Base-by-base conservation (phyloP, 306 rosid genomes). In the Medicago lupulina region DNA sequence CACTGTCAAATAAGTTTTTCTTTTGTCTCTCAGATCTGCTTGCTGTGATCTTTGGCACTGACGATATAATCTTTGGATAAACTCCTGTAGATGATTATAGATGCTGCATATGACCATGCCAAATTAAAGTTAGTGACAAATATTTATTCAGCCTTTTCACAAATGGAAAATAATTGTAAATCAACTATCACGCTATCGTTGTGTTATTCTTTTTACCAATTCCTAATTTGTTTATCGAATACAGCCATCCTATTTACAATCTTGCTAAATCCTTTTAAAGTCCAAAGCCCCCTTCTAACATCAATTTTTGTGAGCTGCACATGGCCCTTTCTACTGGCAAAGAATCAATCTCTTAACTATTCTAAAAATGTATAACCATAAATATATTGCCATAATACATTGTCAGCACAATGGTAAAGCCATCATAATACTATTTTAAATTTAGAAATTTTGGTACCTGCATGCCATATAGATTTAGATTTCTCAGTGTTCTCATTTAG, bases 31-130 rank as follows among this genome's bases (percentile, higher is more conserved):
- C 36, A 62, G 67, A 73, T 80, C 88, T 36, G 55, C 76, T 51
- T 10, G 78, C 47, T 70, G 76, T 39, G 88, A 84, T 80, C 88
- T 82, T 81, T 66, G 80, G 13, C 89, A 71, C 59, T 4, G 82
- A 31, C 82, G 80, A 67, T 65, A 83, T 67, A 86, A 79, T 87
- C 89, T 81, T 76, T 6, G 76, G 66, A 87, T 31, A 72, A 89
- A 87, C 70, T 89, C 89, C 54, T 83, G 93, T 49, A 88, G 7
- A 79, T 89, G 92, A 84, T 95, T 90, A 79, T 95, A 95, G 71
- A 95, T 95, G 93, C 99, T 95, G 96, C 77, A 86, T n/a, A n/a
- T 61, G 70, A 57, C 68, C 70, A 80, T 66, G 80, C 54, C 40
- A 72, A 71, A 79, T 70, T 40, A 36, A 71, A 62, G 49, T 82